Conservation (phyloP, 2,329 filamentous ascomycete genomes). For the Clarireedia monteithiana region DNA sequence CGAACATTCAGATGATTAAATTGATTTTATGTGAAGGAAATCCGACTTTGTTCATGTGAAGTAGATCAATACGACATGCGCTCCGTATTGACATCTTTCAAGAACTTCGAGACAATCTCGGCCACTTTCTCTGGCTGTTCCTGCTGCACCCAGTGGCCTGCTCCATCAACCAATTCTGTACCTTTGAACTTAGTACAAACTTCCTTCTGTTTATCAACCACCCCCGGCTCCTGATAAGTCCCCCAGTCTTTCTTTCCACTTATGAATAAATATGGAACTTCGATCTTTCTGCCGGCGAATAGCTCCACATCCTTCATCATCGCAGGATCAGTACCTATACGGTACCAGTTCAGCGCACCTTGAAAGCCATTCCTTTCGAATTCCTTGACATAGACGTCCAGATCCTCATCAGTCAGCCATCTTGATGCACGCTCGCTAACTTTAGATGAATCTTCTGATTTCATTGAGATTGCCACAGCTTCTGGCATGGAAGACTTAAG, state of each 20-base stretch:
- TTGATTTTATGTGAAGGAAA: background rate
- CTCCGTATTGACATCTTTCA: constrained; percentile 13
- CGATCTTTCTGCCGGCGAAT: constrained; percentile 52
- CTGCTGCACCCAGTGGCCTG: constrained; percentile 65
- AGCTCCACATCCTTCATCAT: constrained; percentile 44
- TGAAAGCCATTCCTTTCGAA: constrained; percentile 57
- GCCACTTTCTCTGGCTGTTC: constrained; percentile 51
- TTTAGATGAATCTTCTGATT: constrained; percentile 37
- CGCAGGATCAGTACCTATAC: constrained; percentile 45
- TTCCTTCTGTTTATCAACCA: constrained; percentile 47
- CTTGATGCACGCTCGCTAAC: constrained; percentile 30
- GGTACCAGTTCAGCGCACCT: constrained; percentile 61
- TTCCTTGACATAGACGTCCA: constrained; percentile 53
- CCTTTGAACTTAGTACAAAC: constrained; percentile 47
- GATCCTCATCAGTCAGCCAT: constrained; percentile 52
- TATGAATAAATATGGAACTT: constrained; percentile 54
- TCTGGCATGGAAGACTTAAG: constrained; percentile 49
- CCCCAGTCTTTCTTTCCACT: constrained; percentile 58
- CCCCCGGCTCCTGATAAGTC: constrained; percentile 58
- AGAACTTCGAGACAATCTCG: constrained; percentile 38
- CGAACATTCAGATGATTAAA: background rate
- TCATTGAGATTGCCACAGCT: constrained; percentile 47
- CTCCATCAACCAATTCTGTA: constrained; percentile 45
- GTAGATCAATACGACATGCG: constrained; percentile 6
- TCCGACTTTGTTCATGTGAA: background rate